Evolutionary conservation across 2,329 filamentous ascomycete species (phyloP), one percentile per base, ranked within the genome.

Genomic region (Colletotrichum salicis): DNA sequence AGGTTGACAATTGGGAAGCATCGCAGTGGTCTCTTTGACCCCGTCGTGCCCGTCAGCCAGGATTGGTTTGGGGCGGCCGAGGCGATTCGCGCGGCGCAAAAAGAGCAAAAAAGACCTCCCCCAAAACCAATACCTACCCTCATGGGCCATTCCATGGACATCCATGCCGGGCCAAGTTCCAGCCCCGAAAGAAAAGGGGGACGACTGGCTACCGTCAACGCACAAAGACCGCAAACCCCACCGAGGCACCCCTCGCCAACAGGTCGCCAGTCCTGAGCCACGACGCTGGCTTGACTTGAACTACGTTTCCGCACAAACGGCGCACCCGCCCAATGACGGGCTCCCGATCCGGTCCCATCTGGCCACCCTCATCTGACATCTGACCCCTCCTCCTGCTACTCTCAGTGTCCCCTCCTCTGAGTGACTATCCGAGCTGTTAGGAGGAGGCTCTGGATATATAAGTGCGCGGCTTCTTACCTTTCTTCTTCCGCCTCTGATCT

Each of bases 301-400:
- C 19, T 37, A 31, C n/a, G 35, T 64, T 51, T 61, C 64, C 35
- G 70, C 67, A 69, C 70, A 71, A 57, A 67, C 68, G 52, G 54
- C 55, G 62, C 64, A 41, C 13, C 51, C 51, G 29, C 51, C 67
- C 67, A 72, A 70, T 72, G 55, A 65, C 60, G 69, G 24, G 59
- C 33, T 37, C 65, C 60, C 69, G 65, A 69, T 71, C 59, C 65
- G 59, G 65, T 55, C 64, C 69, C 69, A 64, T 71, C 69, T 71
- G 64, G 69, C 69, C 69, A 69, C 69, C 65, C 69, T 71, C 69
- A 69, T 71, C 69, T 69, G 69, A 71, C 69, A 69, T 69, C 59
- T 48, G 55, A 71, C 69, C 69, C 69, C 69, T 71, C 68, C 63
- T 62, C 54, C 63, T 45, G 60, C 13, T 54, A 41, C 48, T 29